These are phyloP conservation scores for Beauveria asiatica DNA, from an alignment of 2,329 filamentous ascomycete genomes.

Conservation along the genomic window DNA sequence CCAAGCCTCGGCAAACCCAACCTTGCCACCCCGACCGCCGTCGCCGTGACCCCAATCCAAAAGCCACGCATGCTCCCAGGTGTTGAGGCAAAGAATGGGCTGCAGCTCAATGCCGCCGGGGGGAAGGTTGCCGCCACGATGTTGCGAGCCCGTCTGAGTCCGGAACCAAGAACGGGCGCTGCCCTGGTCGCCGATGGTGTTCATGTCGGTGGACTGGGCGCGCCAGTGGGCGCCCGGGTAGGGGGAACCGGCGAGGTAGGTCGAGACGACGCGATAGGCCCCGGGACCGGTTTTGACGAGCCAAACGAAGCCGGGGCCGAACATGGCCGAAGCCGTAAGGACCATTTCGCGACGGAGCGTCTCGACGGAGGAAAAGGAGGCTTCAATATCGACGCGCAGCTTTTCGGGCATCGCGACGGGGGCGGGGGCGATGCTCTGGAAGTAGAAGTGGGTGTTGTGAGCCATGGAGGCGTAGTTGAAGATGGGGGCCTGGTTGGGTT, in stretches of 20 bases:
- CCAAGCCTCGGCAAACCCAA: slow-evolving; percentile 67
- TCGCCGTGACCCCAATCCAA: slow-evolving; percentile 61
- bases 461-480: slow-evolving; percentile 98
- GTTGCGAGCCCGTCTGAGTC: slow-evolving; percentile 24
- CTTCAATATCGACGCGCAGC: slow-evolving; percentile 53
- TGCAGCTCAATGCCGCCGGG: slow-evolving; percentile 61
- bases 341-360: slow-evolving; percentile 74
- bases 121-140: slow-evolving; percentile 31
- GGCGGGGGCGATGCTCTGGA: slow-evolving; percentile 42
- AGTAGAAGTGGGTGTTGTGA: slow-evolving; percentile 84
- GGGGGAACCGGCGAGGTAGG: slow-evolving; percentile 86
- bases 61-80: slow-evolving; percentile 92
- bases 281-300: slow-evolving; percentile 54
- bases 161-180: slow-evolving; percentile 31
- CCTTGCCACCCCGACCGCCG: slow-evolving; percentile 62
- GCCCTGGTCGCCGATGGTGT: slow-evolving; percentile 42
- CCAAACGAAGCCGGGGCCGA: slow-evolving; percentile 96
- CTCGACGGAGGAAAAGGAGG: slow-evolving; percentile 73
- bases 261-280: slow-evolving; percentile 65
- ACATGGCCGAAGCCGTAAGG: slow-evolving; percentile 78
- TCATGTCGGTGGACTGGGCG: slow-evolving; percentile 60
- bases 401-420: slow-evolving; percentile 44
- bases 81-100: slow-evolving; percentile 85
- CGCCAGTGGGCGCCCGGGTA: slow-evolving; percentile 80
- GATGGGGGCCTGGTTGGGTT: slow-evolving; percentile 64